phyloP scores from a whole-genome alignment of 2,329 filamentous ascomycete species.

The Alternaria longipes region DNA sequence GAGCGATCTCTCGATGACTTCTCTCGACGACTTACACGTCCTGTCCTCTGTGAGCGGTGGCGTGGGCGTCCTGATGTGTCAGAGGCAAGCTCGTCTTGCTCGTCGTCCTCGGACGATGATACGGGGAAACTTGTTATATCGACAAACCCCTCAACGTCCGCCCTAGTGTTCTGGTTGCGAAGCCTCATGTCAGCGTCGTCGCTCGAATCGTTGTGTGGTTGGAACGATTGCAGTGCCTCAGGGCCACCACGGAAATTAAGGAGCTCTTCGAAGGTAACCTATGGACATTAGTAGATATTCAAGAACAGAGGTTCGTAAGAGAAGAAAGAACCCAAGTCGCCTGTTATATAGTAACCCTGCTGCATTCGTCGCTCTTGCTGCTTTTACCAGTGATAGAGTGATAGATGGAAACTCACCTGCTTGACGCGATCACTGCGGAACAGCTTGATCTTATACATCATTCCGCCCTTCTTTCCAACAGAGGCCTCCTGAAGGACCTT shows the following conservation, averaged over 20 bases:
- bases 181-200: constrained; percentile 36
- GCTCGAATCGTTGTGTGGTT: constrained; percentile 35
- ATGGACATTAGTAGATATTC: constrained; percentile 4
- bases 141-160: constrained; percentile 34
- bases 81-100: constrained; percentile 24
- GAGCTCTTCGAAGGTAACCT: constrained; percentile 60
- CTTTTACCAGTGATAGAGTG: constrained; percentile 9
- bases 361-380: neutral
- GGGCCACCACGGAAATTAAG: constrained; percentile 57
- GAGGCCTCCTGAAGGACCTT: constrained; percentile 52
- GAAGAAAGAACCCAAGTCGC: neutral
- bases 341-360: constrained; percentile 4
- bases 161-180: constrained; percentile 27
- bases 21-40: constrained; percentile 14
- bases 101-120: constrained; percentile 45
- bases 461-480: constrained; percentile 31
- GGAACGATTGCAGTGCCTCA: constrained; percentile 56
- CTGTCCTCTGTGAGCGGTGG: constrained; percentile 19
- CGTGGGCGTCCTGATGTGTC: constrained; percentile 24
- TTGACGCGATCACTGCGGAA: constrained; percentile 53
- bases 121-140: constrained; percentile 42
- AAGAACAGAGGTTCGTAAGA: neutral
- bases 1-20: constrained; percentile 28
- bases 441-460: constrained; percentile 55
- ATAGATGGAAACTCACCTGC: constrained; percentile 51